A percentile compares a stretch with the other conserved stretches of the same genome.
phyloP scores from a whole-genome alignment of 2,329 filamentous ascomycete species.

The Cladophialophora chaetospira region DNA sequence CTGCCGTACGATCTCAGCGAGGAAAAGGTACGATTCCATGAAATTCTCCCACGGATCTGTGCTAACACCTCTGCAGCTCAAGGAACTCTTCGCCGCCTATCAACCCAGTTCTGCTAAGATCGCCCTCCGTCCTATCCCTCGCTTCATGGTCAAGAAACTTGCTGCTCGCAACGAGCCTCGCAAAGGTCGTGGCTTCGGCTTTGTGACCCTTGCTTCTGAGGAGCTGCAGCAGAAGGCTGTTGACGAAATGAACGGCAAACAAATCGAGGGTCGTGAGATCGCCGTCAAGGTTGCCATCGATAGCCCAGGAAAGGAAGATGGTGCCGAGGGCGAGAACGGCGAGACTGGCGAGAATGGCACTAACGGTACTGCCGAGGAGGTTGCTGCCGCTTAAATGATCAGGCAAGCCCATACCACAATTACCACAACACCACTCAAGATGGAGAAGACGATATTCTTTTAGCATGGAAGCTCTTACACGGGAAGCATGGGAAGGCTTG shows the following conservation, averaged over 20 bases:
- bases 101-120: constrained; percentile 95
- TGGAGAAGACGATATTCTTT: constrained; percentile 28
- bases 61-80: constrained; percentile 64
- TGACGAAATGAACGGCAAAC: constrained; percentile 97
- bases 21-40: constrained; percentile 71
- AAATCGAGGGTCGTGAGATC: constrained; percentile 97
- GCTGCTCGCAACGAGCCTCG: constrained; percentile 96
- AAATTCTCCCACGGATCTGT: not conserved
- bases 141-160: constrained; percentile 99
- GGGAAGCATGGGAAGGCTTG: constrained; percentile 27
- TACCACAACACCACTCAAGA: constrained; percentile 1
- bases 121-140: constrained; percentile 94
- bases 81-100: constrained; percentile 94
- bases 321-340: constrained; percentile 48
- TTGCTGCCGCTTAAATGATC: constrained; percentile 28
- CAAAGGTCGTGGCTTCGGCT: constrained; percentile 98
- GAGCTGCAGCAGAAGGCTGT: constrained; percentile 98
- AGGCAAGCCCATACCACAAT: constrained; percentile 4
- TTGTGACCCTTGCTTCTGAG: constrained; percentile 93
- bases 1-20: constrained; percentile 97
- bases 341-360: constrained; percentile 29
- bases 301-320: constrained; percentile 98
- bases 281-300: constrained; percentile 99
- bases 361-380: constrained; percentile 30
- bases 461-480: constrained; percentile 28